These are phyloP conservation scores for Chaetomium fimeti DNA, from an alignment of 495 filamentous ascomycete species.

Conservation along the genomic window DNA sequence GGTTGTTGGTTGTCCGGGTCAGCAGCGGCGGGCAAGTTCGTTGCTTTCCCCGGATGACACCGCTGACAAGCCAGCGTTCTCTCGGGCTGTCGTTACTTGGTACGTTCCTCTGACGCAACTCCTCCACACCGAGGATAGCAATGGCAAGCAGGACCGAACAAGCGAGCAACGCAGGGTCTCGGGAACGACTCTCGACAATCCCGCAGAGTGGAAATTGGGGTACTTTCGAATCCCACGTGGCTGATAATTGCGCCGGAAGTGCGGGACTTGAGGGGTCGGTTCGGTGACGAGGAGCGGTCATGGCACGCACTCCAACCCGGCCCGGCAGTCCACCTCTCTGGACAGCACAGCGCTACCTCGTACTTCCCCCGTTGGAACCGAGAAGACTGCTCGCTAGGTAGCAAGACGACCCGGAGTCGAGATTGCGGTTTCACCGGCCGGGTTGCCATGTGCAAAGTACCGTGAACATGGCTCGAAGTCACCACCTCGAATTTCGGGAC, in stretches of 20 bases:
- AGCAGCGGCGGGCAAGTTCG: neutral
- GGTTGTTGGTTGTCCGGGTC: neutral
- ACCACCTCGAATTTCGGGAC: slow-evolving; percentile 1
- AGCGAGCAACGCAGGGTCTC: neutral
- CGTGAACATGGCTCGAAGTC: slow-evolving; percentile 10
- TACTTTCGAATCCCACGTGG: slow-evolving; percentile 16
- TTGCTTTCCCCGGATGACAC: neutral
- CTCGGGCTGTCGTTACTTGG: too few species aligned
- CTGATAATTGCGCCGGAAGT: slow-evolving; percentile 16
- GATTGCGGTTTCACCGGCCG: neutral
- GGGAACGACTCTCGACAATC: neutral
- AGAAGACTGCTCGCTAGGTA: neutral
- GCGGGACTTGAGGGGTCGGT: slow-evolving; percentile 11
- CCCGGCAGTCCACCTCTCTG: neutral
- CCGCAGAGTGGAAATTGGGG: slow-evolving; percentile 1
- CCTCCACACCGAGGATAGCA: neutral
- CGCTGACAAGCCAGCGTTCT: neutral
- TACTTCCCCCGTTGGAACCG: neutral
- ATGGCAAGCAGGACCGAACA: neutral
- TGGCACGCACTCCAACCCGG: neutral
- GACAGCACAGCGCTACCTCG: neutral
- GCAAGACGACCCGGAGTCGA: slow-evolving; percentile 2
- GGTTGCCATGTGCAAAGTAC: neutral
- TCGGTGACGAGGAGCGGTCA: neutral
- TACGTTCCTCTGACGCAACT: too few species aligned